These are phyloP conservation scores for Infundibulicybe gibba DNA, from an alignment of 768 basidiomycete species.

Conservation along the genomic window DNA sequence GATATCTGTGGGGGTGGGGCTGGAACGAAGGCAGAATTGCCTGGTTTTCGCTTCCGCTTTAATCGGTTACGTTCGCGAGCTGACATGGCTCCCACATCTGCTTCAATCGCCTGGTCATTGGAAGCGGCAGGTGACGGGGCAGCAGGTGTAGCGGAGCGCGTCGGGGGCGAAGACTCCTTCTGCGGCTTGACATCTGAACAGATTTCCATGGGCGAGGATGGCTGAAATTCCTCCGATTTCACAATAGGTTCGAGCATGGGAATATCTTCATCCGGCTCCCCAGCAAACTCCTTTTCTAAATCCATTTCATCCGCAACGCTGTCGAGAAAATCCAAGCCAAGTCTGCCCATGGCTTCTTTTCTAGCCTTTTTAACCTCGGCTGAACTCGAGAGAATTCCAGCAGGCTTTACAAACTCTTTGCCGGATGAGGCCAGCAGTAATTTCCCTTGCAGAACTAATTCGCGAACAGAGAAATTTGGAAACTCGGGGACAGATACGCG, in stretches of 20 bases:
- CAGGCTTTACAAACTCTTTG: conserved; percentile 81
- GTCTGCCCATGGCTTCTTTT: conserved; percentile 82
- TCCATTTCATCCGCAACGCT: conserved; percentile 81
- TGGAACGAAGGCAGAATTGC: conserved; percentile 78
- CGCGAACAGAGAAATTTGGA: conserved; percentile 71
- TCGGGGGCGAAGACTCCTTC: conserved; percentile 35
- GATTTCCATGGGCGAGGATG: conserved; percentile 42
- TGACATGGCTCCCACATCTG: conserved; percentile 60
- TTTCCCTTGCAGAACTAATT: conserved; percentile 71
- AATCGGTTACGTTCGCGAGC: conserved; percentile 92
- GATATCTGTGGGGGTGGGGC: conserved; percentile 61
- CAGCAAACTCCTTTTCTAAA: conserved; percentile 76
- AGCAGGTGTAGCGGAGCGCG: conserved; percentile 45
- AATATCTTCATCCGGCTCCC: conserved; percentile 42
- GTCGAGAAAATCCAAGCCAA: conserved; percentile 86
- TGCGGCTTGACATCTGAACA: conserved; percentile 29
- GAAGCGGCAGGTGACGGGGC: conserved; percentile 51
- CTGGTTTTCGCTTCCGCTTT: conserved; percentile 91
- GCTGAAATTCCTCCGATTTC: conserved; percentile 35
- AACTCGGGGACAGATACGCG: conserved; percentile 50
- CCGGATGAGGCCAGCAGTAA: conserved; percentile 90
- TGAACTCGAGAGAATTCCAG: conserved; percentile 67
- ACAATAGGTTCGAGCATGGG: conserved; percentile 30
- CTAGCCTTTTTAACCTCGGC: conserved; percentile 85
- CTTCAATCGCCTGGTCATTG: conserved; percentile 33